phyloP scores from a whole-genome alignment of 208 protist genomes.

The Trypanosoma conorhini region DNA sequence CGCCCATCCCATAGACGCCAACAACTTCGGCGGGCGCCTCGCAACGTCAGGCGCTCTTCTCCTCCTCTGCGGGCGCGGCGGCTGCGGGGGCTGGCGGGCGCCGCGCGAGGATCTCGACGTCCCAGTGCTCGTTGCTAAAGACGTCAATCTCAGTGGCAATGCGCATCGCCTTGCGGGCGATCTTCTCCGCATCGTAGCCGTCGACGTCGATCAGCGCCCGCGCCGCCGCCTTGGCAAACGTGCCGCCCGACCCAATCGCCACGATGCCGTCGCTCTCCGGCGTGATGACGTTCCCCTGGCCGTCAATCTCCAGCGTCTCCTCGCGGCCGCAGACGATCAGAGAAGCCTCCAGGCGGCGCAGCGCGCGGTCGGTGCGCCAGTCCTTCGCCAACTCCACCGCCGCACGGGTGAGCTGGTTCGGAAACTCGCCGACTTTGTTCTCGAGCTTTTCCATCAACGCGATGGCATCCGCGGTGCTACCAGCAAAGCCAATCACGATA shows the following conservation, averaged over 20 bases:
- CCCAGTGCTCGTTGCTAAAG: constrained; percentile 96
- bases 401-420: constrained; percentile 91
- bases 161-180: constrained; percentile 94
- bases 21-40: constrained; percentile 18
- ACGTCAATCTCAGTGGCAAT: constrained; percentile 96
- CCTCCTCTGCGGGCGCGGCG: constrained; percentile 3
- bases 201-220: constrained; percentile 92
- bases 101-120: constrained; percentile 79
- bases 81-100: constrained; percentile 5
- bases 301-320: constrained; percentile 93
- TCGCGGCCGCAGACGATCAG: constrained; percentile 92
- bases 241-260: constrained; percentile 93
- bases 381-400: constrained; percentile 96
- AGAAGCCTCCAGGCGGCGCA: constrained; percentile 93
- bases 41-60: constrained; percentile 30
- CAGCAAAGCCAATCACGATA: constrained; percentile 94
- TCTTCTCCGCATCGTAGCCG: constrained; percentile 85
- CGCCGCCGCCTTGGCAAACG: constrained; percentile 94
- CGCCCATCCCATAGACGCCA: constrained; percentile 5
- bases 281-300: constrained; percentile 95
- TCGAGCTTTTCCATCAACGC: constrained; percentile 96
- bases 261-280: constrained; percentile 94
- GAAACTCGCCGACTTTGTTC: constrained; percentile 92
- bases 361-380: constrained; percentile 95
- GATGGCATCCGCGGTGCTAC: constrained; percentile 94